Evolutionary conservation across 2,329 filamentous ascomycete species (phyloP).

Genomic region (Verticillium dahliae): DNA sequence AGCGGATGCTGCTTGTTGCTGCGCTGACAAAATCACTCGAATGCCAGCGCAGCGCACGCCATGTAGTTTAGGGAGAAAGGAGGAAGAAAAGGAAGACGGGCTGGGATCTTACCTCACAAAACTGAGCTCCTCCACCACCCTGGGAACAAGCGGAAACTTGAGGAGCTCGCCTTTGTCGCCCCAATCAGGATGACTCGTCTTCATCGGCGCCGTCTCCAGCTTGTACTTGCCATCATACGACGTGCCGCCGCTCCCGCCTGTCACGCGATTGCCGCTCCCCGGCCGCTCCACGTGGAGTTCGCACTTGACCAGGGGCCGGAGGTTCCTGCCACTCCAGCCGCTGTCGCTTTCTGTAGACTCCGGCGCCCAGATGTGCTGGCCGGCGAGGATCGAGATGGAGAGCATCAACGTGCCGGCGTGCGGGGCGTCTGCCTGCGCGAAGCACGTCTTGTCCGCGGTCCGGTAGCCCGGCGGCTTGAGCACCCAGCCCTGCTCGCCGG

Average conservation of each 20-base stretch:
- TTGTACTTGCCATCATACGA: constrained; percentile 45
- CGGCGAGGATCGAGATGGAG: constrained; percentile 67
- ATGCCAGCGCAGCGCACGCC: constrained; percentile 2
- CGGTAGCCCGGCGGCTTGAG: constrained; percentile 76
- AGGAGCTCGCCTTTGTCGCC: constrained; percentile 43
- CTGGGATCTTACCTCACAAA: constrained; percentile 58
- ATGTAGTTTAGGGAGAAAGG: not conserved
- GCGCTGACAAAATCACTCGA: not conserved
- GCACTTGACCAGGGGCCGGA: constrained; percentile 70
- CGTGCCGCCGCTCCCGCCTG: constrained; percentile 28
- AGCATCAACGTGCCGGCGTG: constrained; percentile 55
- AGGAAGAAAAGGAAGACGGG: constrained; percentile 8
- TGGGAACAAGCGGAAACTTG: constrained; percentile 49
- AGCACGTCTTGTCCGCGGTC: constrained; percentile 30
- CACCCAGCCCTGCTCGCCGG: constrained; percentile 75
- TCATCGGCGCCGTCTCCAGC: constrained; percentile 46
- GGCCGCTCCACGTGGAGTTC: constrained; percentile 72
- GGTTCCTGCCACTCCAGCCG: constrained; percentile 21
- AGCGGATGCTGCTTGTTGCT: not conserved
- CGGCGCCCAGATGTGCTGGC: constrained; percentile 64
- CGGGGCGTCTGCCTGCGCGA: constrained; percentile 37
- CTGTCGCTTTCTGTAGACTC: constrained; percentile 21
- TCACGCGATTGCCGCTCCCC: constrained; percentile 24
- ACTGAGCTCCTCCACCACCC: constrained; percentile 62
- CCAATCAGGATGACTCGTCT: constrained; percentile 60